phyloP scores from a whole-genome alignment of 1,284 basidiomycete genomes.

The Meira nashicola region DNA sequence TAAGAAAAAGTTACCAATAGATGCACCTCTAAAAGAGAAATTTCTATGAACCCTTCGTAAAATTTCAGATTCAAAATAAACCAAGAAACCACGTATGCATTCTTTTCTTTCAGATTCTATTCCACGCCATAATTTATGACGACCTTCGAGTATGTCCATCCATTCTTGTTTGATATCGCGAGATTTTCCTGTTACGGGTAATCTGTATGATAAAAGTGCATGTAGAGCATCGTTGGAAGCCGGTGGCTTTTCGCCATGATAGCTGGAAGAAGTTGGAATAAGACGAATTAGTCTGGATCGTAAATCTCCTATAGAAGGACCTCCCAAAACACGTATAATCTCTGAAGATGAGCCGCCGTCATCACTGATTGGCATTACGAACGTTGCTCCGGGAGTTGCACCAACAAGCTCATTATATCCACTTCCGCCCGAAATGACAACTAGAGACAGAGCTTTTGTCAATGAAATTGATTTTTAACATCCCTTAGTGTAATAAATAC shows the following conservation, averaged over 20 bases:
- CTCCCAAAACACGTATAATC: conserved; percentile 42
- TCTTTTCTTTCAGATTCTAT: conserved; percentile 90
- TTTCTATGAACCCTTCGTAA: conserved; percentile 65
- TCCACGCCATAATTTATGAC: conserved; percentile 74
- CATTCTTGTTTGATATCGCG: conserved; percentile 79
- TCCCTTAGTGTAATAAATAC: background rate
- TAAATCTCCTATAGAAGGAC: conserved; percentile 55
- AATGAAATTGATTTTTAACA: background rate
- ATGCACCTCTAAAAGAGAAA: conserved; percentile 47
- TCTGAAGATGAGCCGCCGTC: conserved; percentile 58
- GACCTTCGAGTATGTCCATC: conserved; percentile 87
- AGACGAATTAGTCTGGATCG: conserved; percentile 74
- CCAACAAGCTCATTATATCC: conserved; percentile 58
- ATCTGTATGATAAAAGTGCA: conserved; percentile 71
- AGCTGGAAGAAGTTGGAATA: conserved; percentile 64
- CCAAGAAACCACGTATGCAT: conserved; percentile 70
- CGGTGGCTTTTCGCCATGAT: conserved; percentile 55
- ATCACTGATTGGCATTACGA: conserved; percentile 62
- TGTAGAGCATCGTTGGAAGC: conserved; percentile 60
- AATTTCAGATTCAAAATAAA: conserved; percentile 81
- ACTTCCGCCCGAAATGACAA: conserved; percentile 58
- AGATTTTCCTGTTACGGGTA: conserved; percentile 66
- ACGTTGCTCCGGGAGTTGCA: conserved; percentile 56
- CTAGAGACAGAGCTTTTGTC: background rate
- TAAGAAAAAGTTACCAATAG: conserved; percentile 47